These are phyloP conservation scores for Teunomyces stri DNA, from an alignment of 805 yeast species.

Conservation along the genomic window DNA sequence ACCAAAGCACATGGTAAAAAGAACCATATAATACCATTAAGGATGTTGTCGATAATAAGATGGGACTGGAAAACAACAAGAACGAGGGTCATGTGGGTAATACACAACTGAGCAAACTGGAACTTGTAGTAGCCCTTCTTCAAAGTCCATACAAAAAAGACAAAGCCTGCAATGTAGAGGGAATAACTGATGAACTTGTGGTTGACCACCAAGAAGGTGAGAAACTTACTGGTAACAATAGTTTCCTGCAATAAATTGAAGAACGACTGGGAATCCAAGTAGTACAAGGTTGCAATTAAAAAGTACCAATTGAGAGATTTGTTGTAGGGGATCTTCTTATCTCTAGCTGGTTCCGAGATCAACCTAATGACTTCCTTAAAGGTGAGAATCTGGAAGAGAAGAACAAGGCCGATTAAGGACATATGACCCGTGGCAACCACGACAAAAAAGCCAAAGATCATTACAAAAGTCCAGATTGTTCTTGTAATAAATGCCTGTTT, in stretches of 20 bases:
- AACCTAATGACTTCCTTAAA: conserved; percentile 87
- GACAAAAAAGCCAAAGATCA: conserved; percentile 73
- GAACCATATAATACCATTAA: conserved; percentile 93
- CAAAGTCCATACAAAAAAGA: conserved; percentile 83
- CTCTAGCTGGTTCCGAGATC: conserved; percentile 81
- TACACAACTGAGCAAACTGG: conserved; percentile 91
- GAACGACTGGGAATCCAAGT: conserved; percentile 81
- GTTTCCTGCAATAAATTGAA: conserved; percentile 61
- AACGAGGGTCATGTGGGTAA: conserved; percentile 89
- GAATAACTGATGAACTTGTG: conserved; percentile 84
- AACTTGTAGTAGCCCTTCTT: conserved; percentile 86
- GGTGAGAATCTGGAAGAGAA: conserved; percentile 73
- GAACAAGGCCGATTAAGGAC: conserved; percentile 70
- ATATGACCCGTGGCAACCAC: conserved; percentile 82
- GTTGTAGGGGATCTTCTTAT: conserved; percentile 78
- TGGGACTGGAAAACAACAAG: conserved; percentile 93
- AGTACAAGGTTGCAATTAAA: conserved; percentile 80
- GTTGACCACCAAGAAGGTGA: conserved; percentile 64
- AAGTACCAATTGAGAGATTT: conserved; percentile 91
- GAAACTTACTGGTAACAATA: conserved; percentile 49
- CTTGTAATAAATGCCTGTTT: conserved; percentile 83
- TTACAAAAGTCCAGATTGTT: conserved; percentile 89
- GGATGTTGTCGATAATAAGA: conserved; percentile 82
- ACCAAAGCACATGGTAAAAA: conserved; percentile 88
- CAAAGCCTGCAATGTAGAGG: conserved; percentile 81